Evolutionary conservation across 2,329 filamentous ascomycete genomes (phyloP), one percentile per base, ranked within the genome.

Genomic region (Cercospora sp.): DNA sequence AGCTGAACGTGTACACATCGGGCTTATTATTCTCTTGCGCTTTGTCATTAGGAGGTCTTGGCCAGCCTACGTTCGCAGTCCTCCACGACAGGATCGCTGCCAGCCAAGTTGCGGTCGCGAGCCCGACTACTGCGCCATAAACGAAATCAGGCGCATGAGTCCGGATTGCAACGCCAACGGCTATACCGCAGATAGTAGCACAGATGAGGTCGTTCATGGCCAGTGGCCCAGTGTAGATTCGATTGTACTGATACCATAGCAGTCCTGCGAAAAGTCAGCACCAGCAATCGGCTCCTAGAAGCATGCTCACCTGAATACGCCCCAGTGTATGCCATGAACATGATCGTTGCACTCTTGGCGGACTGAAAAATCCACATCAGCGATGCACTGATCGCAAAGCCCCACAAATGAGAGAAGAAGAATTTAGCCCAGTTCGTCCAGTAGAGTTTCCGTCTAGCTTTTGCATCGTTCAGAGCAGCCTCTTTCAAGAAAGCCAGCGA

Each of bases 291-390:
- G 12, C 6, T 16, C 12, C 2, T 28, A 4, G 1, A 16, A 16
- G 9, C 24, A n/a, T 9, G 6, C 55, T 59, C 8, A 37, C 55
- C 85, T 24, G 82, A 85, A 70, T 86, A 86, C 7, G 84, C 79
- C 16, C 80, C 74, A 12, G 85, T 79, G 57, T 86, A 86, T 3
- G 81, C 73, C 26, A 85, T 77, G 74, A 85, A 87, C 77, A 86
- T 82, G 68, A 82, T 80, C 66, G 82, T 80, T 4, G 81, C 83
- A 59, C 79, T 73, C 9, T 77, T 16, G 3, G 79, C 78, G 30
- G 74, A 75, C 61, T 85, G 81, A 72, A 87, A 86, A 5, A 80
- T 79, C 84, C 84, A 87, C n/a, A 86, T 79, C 24, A 87, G 77
- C 26, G 80, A 80, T 13, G 83, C 77, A 9, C 83, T 81, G n/a